A percentile compares a stretch with the other conserved stretches of the same genome.
phyloP scores from a whole-genome alignment of 2,329 filamentous ascomycete species.

The Diplodia sapinea region DNA sequence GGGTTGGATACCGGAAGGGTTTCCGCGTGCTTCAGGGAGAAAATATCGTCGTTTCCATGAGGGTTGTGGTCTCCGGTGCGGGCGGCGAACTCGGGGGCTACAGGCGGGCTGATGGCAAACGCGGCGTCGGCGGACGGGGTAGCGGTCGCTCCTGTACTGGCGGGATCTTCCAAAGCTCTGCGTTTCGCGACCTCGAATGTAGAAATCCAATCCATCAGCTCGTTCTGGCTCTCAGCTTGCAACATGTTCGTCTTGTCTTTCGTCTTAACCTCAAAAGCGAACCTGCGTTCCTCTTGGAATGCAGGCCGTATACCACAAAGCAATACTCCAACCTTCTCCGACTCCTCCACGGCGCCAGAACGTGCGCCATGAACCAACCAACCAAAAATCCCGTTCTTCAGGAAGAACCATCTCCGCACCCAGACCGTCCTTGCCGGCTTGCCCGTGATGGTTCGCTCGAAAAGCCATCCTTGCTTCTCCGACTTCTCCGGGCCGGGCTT shows the following conservation, averaged over 20 bases:
- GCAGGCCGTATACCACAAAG: conserved; percentile 92
- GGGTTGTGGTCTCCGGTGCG: conserved; percentile 70
- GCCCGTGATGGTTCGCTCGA: conserved; percentile 77
- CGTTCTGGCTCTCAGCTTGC: conserved; percentile 88
- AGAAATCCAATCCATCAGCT: conserved; percentile 93
- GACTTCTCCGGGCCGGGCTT: conserved; percentile 58
- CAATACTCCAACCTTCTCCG: conserved; percentile 92
- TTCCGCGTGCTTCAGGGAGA: conserved; percentile 63
- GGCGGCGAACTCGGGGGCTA: conserved; percentile 88
- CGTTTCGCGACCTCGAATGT: conserved; percentile 95
- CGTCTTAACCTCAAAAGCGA: conserved; percentile 98
- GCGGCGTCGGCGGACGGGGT: conserved; percentile 67
- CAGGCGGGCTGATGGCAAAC: conserved; percentile 89
- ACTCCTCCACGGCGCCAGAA: conserved; percentile 86
- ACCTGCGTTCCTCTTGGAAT: conserved; percentile 88
- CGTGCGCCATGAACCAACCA: conserved; percentile 85
- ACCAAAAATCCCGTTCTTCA: conserved; percentile 94
- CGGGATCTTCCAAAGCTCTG: conserved; percentile 79
- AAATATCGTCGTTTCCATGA: conserved; percentile 60
- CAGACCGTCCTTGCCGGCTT: conserved; percentile 91
- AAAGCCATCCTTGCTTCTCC: conserved; percentile 96
- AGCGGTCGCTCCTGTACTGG: conserved; percentile 56
- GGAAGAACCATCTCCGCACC: conserved; percentile 93
- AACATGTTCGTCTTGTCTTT: conserved; percentile 89
- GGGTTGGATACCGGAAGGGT: conserved; percentile 66